Conservation (phyloP, 2,329 filamentous ascomycete genomes). For the Fusarium tricinctum region DNA sequence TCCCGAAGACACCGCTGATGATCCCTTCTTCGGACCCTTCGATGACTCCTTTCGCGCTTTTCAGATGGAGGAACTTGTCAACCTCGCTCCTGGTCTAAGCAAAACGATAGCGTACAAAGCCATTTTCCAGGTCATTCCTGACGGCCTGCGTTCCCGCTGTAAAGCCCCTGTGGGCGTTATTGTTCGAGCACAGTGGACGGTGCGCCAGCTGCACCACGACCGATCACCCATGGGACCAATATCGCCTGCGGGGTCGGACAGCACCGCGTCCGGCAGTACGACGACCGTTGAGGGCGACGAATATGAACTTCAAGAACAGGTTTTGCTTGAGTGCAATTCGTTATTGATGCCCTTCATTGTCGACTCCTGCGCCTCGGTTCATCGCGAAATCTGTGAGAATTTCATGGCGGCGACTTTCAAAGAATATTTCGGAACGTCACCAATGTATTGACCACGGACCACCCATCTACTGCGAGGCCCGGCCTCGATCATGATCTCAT, state of each 20-base stretch:
- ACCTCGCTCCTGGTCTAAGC: conserved; percentile 57
- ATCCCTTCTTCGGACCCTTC: conserved; percentile 59
- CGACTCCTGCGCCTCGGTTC: conserved; percentile 49
- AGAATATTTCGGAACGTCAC: conserved; percentile 40
- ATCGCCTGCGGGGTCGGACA: conserved; percentile 48
- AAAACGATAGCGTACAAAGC: conserved; percentile 60
- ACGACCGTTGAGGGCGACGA: conserved; percentile 48
- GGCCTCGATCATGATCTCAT: not conserved
- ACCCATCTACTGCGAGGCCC: not conserved
- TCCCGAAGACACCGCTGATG: conserved; percentile 54
- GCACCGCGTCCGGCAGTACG: conserved; percentile 48
- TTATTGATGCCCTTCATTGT: conserved; percentile 56
- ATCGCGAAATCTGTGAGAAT: conserved; percentile 51
- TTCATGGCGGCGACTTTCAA: conserved; percentile 52
- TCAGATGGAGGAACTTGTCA: conserved; percentile 52
- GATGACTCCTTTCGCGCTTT: conserved; percentile 56
- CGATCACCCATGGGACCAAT: conserved; percentile 33
- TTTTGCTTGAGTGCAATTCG: conserved; percentile 53
- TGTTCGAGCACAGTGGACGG: conserved; percentile 57
- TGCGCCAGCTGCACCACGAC: conserved; percentile 43
- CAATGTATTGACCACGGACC: conserved; percentile 12
- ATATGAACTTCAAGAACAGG: conserved; percentile 54
- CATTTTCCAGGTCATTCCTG: conserved; percentile 59
- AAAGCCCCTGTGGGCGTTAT: conserved; percentile 60
- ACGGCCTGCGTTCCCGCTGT: conserved; percentile 60